Conservation (phyloP, 257 asterid genomes). For the Plectranthus barbatus region DNA sequence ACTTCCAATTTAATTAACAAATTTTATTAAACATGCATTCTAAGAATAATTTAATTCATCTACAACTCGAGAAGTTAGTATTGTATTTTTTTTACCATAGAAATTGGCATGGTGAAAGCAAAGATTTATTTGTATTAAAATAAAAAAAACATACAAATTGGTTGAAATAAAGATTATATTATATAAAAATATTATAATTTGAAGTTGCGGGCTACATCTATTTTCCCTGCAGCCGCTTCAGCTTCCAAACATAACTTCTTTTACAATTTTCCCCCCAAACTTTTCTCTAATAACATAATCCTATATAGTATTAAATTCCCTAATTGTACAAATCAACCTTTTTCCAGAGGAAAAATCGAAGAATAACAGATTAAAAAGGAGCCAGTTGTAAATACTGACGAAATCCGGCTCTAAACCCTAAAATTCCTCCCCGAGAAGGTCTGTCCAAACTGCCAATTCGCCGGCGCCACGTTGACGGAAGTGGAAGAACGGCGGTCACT, state of each 20-base stretch:
- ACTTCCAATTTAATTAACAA: too few relatives aligned
- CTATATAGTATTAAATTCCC: constrained; percentile 3
- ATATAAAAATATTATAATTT: constrained; percentile 1
- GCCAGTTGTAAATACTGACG: not conserved
- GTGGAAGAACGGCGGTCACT: constrained; percentile 69
- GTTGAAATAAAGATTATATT: too few relatives aligned
- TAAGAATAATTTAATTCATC: too few relatives aligned
- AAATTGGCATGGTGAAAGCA: too few relatives aligned
- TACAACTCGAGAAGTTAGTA: too few relatives aligned
- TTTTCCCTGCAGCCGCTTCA: constrained; percentile 34
- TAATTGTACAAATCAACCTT: not conserved
- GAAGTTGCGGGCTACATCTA: constrained; percentile 38
- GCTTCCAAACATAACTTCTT: not conserved
- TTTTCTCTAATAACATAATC: not conserved
- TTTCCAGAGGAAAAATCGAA: too few relatives aligned
- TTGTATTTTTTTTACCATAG: too few relatives aligned
- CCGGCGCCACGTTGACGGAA: constrained; percentile 59
- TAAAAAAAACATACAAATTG: too few relatives aligned
- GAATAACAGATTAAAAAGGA: not conserved
- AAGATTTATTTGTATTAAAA: too few relatives aligned
- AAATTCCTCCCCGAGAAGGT: constrained; percentile 64
- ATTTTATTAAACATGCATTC: too few relatives aligned
- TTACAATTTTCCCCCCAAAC: not conserved
- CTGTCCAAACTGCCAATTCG: constrained; percentile 83
- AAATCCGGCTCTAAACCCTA: constrained; percentile 22